Conservation (phyloP, 2,329 filamentous ascomycete species). For the Trichothecium sympodiale region DNA sequence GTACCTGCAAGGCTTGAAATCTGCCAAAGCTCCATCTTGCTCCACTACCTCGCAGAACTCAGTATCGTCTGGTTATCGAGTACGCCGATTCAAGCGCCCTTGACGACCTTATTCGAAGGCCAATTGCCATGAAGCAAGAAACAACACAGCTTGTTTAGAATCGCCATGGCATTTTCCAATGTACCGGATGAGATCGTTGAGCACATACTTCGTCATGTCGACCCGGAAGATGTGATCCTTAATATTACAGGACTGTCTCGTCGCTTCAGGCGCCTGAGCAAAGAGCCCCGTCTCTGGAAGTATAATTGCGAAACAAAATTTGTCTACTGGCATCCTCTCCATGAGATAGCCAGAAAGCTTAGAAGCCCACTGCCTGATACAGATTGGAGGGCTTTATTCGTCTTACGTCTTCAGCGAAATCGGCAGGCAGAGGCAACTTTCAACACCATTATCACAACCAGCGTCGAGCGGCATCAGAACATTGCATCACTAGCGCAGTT, state of each 20-base stretch:
- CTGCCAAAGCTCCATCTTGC: no score
- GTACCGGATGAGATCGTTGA: conserved; percentile 81
- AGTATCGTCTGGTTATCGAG: no score
- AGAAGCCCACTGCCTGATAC: conserved; percentile 39
- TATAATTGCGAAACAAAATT: conserved; percentile 60
- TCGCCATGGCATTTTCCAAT: conserved; percentile 26
- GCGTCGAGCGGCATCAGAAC: conserved; percentile 56
- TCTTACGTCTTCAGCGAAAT: conserved; percentile 43
- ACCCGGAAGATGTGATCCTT: conserved; percentile 40
- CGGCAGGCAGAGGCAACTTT: conserved; percentile 41
- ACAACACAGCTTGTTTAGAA: not conserved
- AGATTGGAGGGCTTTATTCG: conserved; percentile 65
- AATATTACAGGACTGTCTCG: conserved; percentile 44
- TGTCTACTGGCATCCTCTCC: conserved; percentile 61
- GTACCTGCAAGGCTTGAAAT: no score
- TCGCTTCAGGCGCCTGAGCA: conserved; percentile 53
- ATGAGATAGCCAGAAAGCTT: conserved; percentile 49
- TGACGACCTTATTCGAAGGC: no score
- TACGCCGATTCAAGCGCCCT: no score
- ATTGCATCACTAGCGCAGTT: conserved; percentile 59
- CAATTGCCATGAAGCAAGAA: not conserved
- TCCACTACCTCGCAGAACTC: no score
- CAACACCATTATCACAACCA: conserved; percentile 58
- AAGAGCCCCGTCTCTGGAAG: conserved; percentile 71
- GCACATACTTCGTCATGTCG: conserved; percentile 57